Conservation (phyloP, 495 filamentous ascomycete genomes). For the Platismatia glauca region DNA sequence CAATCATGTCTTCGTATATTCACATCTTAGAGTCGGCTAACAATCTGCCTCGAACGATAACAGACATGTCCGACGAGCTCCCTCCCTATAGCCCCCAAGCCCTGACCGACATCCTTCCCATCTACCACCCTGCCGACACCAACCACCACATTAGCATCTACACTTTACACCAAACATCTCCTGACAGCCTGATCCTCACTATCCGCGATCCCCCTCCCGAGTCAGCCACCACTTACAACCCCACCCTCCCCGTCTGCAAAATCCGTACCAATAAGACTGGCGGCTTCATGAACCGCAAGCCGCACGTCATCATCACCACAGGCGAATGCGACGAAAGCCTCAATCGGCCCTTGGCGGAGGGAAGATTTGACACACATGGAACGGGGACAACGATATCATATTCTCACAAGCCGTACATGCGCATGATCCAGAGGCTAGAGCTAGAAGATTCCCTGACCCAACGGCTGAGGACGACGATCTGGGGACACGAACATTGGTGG, state of each 20-base stretch:
- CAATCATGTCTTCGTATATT: neutral
- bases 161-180: slow-evolving; percentile 59
- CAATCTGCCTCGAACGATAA: neutral
- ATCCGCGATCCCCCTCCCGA: slow-evolving; percentile 31
- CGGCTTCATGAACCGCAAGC: slow-evolving; percentile 27
- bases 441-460: slow-evolving; percentile 86
- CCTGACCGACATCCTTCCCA: slow-evolving; percentile 21
- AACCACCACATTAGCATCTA: slow-evolving; percentile 54
- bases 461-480: slow-evolving; percentile 53
- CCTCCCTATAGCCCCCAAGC: slow-evolving; percentile 74
- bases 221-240: neutral
- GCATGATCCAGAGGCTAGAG: slow-evolving; percentile 72
- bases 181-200: slow-evolving; percentile 53
- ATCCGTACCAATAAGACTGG: slow-evolving; percentile 37
- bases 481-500: slow-evolving; percentile 77
- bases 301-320: slow-evolving; percentile 18
- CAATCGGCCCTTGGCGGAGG: slow-evolving; percentile 34
- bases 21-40: neutral
- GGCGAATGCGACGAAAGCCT: neutral
- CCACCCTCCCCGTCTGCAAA: neutral
- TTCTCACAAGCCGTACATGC: slow-evolving; percentile 61
- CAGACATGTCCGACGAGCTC: slow-evolving; percentile 69
- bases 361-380: slow-evolving; percentile 76
- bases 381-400: slow-evolving; percentile 84
- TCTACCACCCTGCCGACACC: slow-evolving; percentile 13